These are phyloP conservation scores for Polyplosphaeria fusca DNA, from an alignment of 495 filamentous ascomycete species.

Conservation along the genomic window DNA sequence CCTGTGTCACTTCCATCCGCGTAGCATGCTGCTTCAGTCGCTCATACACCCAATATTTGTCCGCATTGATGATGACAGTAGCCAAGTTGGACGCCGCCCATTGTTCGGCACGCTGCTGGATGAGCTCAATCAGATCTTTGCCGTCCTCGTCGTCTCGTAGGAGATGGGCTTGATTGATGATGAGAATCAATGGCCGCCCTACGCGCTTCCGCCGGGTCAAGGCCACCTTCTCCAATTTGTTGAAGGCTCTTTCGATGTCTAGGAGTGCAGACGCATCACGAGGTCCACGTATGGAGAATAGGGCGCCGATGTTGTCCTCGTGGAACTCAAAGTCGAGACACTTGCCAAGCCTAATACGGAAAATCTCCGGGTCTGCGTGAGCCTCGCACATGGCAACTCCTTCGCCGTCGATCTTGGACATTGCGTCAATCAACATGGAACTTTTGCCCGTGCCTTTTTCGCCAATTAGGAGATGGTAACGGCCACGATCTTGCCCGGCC, in stretches of 20 bases:
- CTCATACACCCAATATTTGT: constrained; percentile 98
- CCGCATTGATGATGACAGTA: constrained; percentile 86
- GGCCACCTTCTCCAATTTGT: constrained; percentile 96
- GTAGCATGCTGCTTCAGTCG: constrained; percentile 84
- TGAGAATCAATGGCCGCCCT: constrained; percentile 72
- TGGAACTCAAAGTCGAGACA: constrained; percentile 92
- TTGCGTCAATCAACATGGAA: constrained; percentile 90
- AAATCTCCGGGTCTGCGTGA: constrained; percentile 91
- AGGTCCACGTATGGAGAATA: constrained; percentile 91
- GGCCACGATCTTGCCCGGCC: constrained; percentile 62
- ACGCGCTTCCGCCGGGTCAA: constrained; percentile 54
- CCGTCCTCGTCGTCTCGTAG: constrained; percentile 88
- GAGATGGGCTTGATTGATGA: constrained; percentile 88
- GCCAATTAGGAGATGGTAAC: constrained; percentile 90
- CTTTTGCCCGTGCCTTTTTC: constrained; percentile 97
- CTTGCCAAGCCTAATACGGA: constrained; percentile 86
- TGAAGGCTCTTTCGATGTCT: constrained; percentile 93
- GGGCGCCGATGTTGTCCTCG: constrained; percentile 87
- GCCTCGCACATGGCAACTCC: constrained; percentile 92
- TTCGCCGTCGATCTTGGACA: constrained; percentile 83
- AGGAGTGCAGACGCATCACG: constrained; percentile 85
- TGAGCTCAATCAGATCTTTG: constrained; percentile 83
- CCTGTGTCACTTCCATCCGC: constrained; percentile 83
- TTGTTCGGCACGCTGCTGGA: constrained; percentile 91
- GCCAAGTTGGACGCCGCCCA: constrained; percentile 90